Evolutionary conservation across 331 rosid species (phyloP), one percentile per base, ranked within the genome.

Genomic region (Telfairia occidentalis): DNA sequence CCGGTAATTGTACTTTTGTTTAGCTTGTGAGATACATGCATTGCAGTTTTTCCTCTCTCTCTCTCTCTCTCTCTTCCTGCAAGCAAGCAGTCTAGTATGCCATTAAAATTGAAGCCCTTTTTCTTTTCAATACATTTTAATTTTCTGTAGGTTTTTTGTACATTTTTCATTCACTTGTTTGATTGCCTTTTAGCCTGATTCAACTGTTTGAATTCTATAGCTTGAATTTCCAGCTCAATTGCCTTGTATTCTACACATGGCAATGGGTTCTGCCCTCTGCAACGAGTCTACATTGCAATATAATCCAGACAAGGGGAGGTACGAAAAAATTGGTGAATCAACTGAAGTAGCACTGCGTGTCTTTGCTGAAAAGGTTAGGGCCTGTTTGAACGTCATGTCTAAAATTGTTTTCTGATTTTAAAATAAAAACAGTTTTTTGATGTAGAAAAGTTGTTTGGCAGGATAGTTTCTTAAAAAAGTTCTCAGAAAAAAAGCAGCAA

Each of bases 331-430:
- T 86, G 98, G 98, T 18, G 98, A 94, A 90, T 94, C 98, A 59
- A 94, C 98, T 72, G 98, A 94, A 88, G 98, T 94, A 75, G 98
- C 98, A 80, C 88, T 94, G 61, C 97, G 98, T 40, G 98, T 90
- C 78, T 85, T 94, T 73, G 89, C 89, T 28, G 98, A 94, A 80
- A 94, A 94, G 97, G 98, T 91, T 64, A 64, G 71, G 26, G 49
- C 48, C 48, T 19, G 9, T 10, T 46, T 26, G 9, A 1, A 57
- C 10, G 34, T 57, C 35, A 57, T 57, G 37, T 57, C 64, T 57
- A 57, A 26, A 57, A 26, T 13, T 35, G 19, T 57, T 57, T 57
- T 57, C n/a, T 57, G 35, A 26, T 57, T 37, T 19, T 16, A 34
- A 61, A 35, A 61, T 32, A 61, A 7, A 35, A 35, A 64, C 29